phyloP scores from a whole-genome alignment of 441 rosid genomes.

The Manihot esculenta region DNA sequence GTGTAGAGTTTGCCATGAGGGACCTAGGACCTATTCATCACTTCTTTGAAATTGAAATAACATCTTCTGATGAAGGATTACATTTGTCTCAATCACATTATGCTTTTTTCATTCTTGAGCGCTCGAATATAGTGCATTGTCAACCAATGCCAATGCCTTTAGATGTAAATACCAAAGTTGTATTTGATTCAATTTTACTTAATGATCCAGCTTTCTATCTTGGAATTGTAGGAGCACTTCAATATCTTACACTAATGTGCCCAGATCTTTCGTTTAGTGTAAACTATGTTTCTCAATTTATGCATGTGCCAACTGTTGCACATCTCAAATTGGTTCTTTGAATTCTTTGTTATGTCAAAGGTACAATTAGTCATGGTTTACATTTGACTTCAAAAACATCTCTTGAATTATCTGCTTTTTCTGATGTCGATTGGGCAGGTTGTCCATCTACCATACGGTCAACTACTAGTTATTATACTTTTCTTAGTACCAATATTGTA shows the following conservation, averaged over 20 bases:
- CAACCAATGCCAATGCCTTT: slow-evolving; percentile 14
- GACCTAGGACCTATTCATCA: neutral
- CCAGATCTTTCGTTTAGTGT: neutral
- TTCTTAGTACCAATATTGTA: neutral
- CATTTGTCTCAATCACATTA: slow-evolving; percentile 18
- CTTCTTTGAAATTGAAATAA: neutral
- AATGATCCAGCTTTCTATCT: neutral
- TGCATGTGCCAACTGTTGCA: no score
- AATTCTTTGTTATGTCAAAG: neutral
- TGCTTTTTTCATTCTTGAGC: slow-evolving; percentile 11
- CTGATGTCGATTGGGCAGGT: neutral
- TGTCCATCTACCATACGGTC: neutral
- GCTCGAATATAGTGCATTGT: neutral
- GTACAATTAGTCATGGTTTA: neutral
- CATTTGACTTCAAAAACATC: neutral
- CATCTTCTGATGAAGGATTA: neutral
- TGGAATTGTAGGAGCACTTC: neutral
- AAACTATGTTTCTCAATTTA: slow-evolving; percentile 17
- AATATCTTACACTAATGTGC: neutral
- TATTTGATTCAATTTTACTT: neutral
- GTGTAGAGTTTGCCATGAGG: neutral
- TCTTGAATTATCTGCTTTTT: slow-evolving; percentile 10
- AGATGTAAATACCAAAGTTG: neutral
- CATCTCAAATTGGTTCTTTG: slow-evolving; percentile 6
- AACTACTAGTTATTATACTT: slow-evolving; percentile 2